Evolutionary conservation across 1,284 basidiomycete species (phyloP), one percentile per base, ranked within the genome.

Genomic region (Mycena citricolor): DNA sequence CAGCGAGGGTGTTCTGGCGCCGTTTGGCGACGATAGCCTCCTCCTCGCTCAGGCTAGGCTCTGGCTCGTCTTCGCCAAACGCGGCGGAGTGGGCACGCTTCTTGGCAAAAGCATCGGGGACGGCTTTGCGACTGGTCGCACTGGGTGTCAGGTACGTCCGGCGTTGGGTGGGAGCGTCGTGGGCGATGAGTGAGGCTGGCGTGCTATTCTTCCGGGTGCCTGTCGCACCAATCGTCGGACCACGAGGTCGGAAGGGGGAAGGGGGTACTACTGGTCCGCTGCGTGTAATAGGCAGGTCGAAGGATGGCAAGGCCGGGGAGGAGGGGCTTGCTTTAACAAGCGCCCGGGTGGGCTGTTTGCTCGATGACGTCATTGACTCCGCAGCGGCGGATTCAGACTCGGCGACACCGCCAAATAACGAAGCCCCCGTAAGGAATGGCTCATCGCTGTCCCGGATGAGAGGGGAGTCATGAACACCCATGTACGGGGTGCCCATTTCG

Each of bases 1-100:
- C 88, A 0, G 88, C 88, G 10, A 91, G 64, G 1, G 87, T 90
- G 61, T 91, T 91, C 61, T 86, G 81, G 3, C 83, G 73, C 31
- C 88, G 76, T 73, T 90, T 90, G 20, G 71, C 71, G 62, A 83
- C 84, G 54, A 91, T 89, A 42, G 82, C 77, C 49, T 82, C 74
- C 53, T 74, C 61, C 60, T 80, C 82, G 1, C 66, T 68, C 24
- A 63, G 63, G 49, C 65, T 64, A 34, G 67, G 65, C 46, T 68
- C 59, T 21, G 67, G 66, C 11, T 69, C 66, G 39, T 78, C 78
- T 4, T 67, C 69, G 1, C 60, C 76, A 25, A 77, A 76, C 8
- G 62, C 74, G 44, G 63, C 51, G 6, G 54, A 42, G 8, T 42
- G 53, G 4, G 39, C 37, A n/a, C 34, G 32, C 12, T 52, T 47